Evolutionary conservation across 352 stramenopile species (phyloP).

Genomic region (Globisporangium paroecandrum): DNA sequence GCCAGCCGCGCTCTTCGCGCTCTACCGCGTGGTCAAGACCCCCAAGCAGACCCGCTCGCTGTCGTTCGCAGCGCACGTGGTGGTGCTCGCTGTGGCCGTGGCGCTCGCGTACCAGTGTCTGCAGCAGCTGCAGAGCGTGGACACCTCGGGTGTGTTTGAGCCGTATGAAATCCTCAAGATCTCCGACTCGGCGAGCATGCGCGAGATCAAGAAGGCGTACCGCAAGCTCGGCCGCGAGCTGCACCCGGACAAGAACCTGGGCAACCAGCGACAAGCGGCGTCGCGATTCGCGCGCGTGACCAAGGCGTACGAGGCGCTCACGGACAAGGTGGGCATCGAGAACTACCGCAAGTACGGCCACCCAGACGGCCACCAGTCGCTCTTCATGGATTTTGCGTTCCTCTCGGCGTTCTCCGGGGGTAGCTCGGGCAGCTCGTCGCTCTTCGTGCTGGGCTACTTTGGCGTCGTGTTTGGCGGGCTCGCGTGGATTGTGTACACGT

Average conservation of each 20-base stretch:
- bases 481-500: conserved; percentile 55
- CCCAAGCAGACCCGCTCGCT: conserved; percentile 48
- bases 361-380: conserved; percentile 72
- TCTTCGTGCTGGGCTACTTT: conserved; percentile 79
- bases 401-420: conserved; percentile 46
- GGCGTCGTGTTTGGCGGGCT: conserved; percentile 53
- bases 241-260: conserved; percentile 81
- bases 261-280: conserved; percentile 34
- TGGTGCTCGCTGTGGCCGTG: conserved; percentile 45
- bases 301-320: conserved; percentile 87
- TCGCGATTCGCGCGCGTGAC: conserved; percentile 65
- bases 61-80: conserved; percentile 46
- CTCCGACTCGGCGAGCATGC: conserved; percentile 41
- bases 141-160: conserved; percentile 78
- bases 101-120: conserved; percentile 47
- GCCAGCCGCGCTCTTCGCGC: conserved; percentile 49
- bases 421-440: conserved; percentile 36
- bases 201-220: conserved; percentile 78
- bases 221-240: conserved; percentile 57
- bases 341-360: conserved; percentile 84
- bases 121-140: conserved; percentile 59
- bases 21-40: conserved; percentile 41
- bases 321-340: conserved; percentile 57
- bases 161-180: conserved; percentile 85
- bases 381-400: conserved; percentile 70